Conservation (phyloP, 2,329 filamentous ascomycete species). For the Fusarium sp. region DNA sequence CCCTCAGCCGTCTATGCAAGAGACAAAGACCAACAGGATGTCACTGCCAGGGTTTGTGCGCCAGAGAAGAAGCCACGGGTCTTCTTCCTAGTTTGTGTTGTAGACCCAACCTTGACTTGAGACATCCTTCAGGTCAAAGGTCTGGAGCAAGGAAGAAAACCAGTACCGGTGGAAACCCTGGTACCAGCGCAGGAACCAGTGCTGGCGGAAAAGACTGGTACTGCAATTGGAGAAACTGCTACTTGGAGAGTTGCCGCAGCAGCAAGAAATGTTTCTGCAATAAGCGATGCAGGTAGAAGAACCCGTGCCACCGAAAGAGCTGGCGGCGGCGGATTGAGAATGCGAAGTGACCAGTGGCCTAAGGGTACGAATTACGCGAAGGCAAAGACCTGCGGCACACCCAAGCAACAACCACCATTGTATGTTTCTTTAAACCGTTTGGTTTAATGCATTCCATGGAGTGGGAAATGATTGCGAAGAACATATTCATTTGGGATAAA, state of each 20-base stretch:
- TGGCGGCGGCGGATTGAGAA: background rate
- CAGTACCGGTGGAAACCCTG: background rate
- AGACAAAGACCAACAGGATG: constrained; percentile 39
- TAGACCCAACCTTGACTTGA: background rate
- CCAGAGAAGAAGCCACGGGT: constrained; percentile 45
- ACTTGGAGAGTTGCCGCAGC: too few relatives aligned
- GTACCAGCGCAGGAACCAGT: background rate
- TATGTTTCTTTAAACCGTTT: constrained; percentile 14
- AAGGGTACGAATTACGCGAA: background rate
- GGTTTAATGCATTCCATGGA: constrained; percentile 19
- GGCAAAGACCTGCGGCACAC: background rate
- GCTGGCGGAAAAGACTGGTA: background rate
- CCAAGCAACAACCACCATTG: background rate
- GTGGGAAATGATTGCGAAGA: constrained; percentile 12
- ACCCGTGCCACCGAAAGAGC: too few relatives aligned
- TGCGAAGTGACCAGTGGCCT: background rate
- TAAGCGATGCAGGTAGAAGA: background rate
- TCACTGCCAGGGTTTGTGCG: constrained; percentile 50
- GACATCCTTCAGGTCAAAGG: background rate
- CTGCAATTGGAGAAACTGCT: too few relatives aligned
- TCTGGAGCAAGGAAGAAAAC: background rate
- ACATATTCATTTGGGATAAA: constrained; percentile 15
- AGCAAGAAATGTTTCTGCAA: background rate
- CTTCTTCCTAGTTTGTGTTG: constrained; percentile 19
- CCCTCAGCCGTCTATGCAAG: constrained; percentile 28